Evolutionary conservation across 225 moss, liverwort and hornwort genomes (phyloP).

Genomic region (Polytrichum formosum): DNA sequence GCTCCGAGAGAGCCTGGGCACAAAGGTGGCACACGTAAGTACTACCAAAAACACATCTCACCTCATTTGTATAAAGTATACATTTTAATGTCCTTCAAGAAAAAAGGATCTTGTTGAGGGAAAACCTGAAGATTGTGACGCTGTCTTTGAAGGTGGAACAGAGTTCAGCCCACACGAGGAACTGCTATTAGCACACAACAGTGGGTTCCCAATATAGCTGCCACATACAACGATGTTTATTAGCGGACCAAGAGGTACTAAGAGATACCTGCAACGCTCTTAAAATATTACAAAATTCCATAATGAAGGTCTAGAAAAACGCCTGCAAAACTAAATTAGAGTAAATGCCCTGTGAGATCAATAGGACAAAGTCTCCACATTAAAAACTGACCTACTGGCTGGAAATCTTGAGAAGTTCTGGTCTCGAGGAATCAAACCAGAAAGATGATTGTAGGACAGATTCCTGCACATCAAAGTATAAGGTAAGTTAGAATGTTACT

Average conservation of each 20-base stretch:
- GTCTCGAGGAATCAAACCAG: constrained; percentile 59
- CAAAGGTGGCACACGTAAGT: not conserved
- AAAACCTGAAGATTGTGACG: constrained; percentile 25
- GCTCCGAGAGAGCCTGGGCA: constrained; percentile 49
- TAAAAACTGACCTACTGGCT: constrained; percentile 49
- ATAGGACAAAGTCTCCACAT: too few relatives aligned
- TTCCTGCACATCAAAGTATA: constrained; percentile 40
- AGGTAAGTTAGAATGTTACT: not conserved
- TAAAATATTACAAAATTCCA: too few relatives aligned
- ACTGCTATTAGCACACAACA: constrained; percentile 43
- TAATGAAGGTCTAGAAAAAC: too few relatives aligned
- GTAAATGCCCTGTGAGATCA: too few relatives aligned
- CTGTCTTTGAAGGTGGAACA: constrained; percentile 21
- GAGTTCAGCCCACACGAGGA: constrained; percentile 59
- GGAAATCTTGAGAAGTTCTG: constrained; percentile 61
- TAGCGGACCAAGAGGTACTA: too few relatives aligned
- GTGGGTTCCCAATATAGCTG: constrained; percentile 52
- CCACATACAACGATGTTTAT: not conserved
- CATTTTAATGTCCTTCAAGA: too few relatives aligned
- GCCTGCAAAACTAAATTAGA: too few relatives aligned
- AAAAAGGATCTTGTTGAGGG: not conserved
- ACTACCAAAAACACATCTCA: too few relatives aligned
- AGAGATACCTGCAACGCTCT: too few relatives aligned
- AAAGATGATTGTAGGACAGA: constrained; percentile 78
- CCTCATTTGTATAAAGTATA: too few relatives aligned